Conservation (phyloP, 1,284 basidiomycete species). For the Ustilago sp. region DNA sequence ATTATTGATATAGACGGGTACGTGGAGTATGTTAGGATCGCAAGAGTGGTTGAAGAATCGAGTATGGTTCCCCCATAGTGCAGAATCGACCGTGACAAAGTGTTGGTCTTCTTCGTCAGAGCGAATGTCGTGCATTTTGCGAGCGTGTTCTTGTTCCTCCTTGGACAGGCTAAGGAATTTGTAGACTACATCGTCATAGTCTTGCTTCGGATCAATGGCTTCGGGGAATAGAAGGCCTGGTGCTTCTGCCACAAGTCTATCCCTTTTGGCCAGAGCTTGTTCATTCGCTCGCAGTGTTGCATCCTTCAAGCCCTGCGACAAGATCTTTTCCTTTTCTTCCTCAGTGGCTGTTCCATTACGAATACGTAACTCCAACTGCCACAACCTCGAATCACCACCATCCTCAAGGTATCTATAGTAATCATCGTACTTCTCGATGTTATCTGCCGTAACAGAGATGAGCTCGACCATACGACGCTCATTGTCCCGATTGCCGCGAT, state of each 20-base stretch:
- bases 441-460: constrained; percentile 4
- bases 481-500: constrained; percentile 10
- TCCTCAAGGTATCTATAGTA: constrained; percentile 16
- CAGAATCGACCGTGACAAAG: constrained; percentile 50
- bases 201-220: neutral
- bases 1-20: constrained; percentile 80
- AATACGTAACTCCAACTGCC: neutral
- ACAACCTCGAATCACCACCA: neutral
- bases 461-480: constrained; percentile 19
- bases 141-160: constrained; percentile 6
- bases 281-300: neutral
- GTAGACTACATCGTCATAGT: constrained; percentile 12
- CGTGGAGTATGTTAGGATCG: constrained; percentile 81
- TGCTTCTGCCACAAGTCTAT: neutral
- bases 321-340: neutral
- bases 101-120: constrained; percentile 29
- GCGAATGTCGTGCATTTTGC: neutral
- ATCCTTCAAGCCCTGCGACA: neutral
- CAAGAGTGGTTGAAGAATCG: constrained; percentile 77
- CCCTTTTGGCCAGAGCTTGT: neutral
- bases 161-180: constrained; percentile 13
- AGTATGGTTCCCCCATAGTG: constrained; percentile 57
- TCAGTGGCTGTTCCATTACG: neutral
- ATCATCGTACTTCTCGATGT: constrained; percentile 31
- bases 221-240: neutral